Base-by-base conservation (phyloP, 192 early-diverging fungal genomes). In the Backusella tarrabulga region DNA sequence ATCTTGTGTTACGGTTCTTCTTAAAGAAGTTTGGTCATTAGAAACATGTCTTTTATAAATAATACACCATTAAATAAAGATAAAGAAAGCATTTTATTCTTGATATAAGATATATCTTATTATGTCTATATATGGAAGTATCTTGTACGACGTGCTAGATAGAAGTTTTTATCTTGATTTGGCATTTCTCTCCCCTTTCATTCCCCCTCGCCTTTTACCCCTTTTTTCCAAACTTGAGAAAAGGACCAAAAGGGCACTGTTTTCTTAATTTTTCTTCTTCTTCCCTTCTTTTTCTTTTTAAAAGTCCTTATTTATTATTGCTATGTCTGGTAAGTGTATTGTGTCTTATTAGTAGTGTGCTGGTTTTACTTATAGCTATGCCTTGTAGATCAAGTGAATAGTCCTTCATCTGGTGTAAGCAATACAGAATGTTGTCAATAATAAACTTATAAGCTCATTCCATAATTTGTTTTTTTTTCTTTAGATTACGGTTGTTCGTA, bases 401-500 rank as follows among this genome's bases (percentile, higher is more conserved):
- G 69, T 36, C 36, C 56, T 21, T 71, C 76, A 72, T 72, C 68
- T 52, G 50, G 56, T 72, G 68, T 77, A 77, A 68, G 52, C 2
- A 46, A 7, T 21, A 54, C 6, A 54, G 8, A 60, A 60, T 46
- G 40, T 46, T 29, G 29, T 29, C 40, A 72, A 8, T 12, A 72
- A 50, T n/a, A 50, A n/a, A 8, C 4, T 32, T 44, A 17, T 44
- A 44, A 44, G 3, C 42, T 44, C 42, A 44, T 44, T 40, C 38
- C 38, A 44, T 44, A 44, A 23, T 29, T 5, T 34, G 41, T n/a
- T 56, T 34, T 32, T 29, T 32, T 32, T 32, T 32, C 32, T 32
- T 12, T 54, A 79, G 78, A 79, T 79, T 41, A 79, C 66, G 3
- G 78, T 85, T 38, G 68, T 85, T 42, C 89, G 90, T 82, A 88